Percentiles rank a stretch among this genome's conserved stretches.
These are phyloP conservation scores for Phycomyces nitens DNA, from an alignment of 192 early-diverging fungal genomes.

Conservation along the genomic window DNA sequence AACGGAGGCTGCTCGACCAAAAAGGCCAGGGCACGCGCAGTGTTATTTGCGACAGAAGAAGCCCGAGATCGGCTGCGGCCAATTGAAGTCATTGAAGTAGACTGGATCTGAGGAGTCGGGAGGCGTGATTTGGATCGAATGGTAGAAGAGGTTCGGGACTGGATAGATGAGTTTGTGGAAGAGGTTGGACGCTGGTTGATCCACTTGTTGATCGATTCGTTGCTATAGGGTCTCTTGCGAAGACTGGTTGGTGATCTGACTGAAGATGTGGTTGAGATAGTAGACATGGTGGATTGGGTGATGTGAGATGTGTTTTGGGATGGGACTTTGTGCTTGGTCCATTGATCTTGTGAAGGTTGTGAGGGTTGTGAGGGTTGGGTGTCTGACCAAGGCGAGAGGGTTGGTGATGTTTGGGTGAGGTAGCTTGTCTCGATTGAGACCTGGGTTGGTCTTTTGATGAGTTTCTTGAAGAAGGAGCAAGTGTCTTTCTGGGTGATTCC, in stretches of 20 bases:
- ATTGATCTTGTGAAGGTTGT: neutral
- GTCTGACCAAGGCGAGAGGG: neutral
- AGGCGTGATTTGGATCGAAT: constrained; percentile 4
- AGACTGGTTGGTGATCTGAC: neutral
- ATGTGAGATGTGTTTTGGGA: neutral
- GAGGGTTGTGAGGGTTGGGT: neutral
- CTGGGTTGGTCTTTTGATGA: neutral
- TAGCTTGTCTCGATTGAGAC: neutral
- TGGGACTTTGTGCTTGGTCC: neutral
- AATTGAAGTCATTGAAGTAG: neutral
- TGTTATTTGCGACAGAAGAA: neutral
- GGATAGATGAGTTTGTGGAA: neutral
- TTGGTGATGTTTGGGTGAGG: neutral
- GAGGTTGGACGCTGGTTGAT: constrained; percentile 8
- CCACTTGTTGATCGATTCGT: constrained; percentile 7
- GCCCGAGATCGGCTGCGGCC: neutral
- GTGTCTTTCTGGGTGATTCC: neutral
- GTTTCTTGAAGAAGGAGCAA: neutral
- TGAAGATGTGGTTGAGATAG: constrained; percentile 2
- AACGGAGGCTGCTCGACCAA: neutral
- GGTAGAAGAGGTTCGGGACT: neutral
- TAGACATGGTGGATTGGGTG: neutral
- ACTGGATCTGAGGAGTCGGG: too few species aligned
- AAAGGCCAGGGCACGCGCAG: neutral
- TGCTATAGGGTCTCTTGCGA: constrained; percentile 16